Evolutionary conservation across 2,329 filamentous ascomycete genomes (phyloP).

Genomic region (Talaromyces sp.): DNA sequence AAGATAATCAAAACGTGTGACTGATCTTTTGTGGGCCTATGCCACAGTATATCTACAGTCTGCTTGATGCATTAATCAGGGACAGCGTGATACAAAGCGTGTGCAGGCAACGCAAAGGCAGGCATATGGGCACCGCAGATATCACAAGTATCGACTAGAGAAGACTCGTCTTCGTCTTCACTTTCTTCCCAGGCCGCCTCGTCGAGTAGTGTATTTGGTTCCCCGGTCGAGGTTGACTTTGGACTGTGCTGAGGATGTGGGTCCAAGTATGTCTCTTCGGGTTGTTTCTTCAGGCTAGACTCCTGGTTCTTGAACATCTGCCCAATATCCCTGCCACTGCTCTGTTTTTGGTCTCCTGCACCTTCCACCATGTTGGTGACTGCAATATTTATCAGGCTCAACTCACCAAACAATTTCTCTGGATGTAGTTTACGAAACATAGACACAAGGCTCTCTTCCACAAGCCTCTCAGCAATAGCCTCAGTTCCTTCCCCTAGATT

Average conservation of each 20-base stretch:
- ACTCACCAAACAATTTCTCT: constrained; percentile 65
- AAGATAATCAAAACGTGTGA: no score
- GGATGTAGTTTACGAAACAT: constrained; percentile 72
- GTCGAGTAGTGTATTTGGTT: constrained; percentile 16
- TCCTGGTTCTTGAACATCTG: constrained; percentile 78
- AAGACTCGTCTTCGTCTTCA: constrained; percentile 17
- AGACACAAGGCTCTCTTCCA: constrained; percentile 61
- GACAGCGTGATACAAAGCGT: constrained; percentile 42
- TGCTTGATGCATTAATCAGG: constrained; percentile 13
- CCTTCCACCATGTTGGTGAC: constrained; percentile 73
- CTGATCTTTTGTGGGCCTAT: no score
- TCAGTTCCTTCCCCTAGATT: constrained; percentile 54
- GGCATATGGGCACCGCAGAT: constrained; percentile 44
- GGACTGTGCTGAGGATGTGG: background rate
- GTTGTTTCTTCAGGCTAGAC: constrained; percentile 53
- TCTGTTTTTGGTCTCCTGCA: constrained; percentile 47
- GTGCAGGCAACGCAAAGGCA: constrained; percentile 46
- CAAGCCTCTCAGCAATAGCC: constrained; percentile 60
- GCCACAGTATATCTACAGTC: background rate
- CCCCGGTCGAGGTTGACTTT: constrained; percentile 12
- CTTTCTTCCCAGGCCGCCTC: constrained; percentile 29
- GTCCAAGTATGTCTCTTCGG: background rate
- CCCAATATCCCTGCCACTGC: constrained; percentile 68
- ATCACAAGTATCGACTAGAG: constrained; percentile 30
- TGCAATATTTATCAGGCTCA: constrained; percentile 80